Base-by-base conservation (phyloP, 148 eudicot genomes). In the Dianthus caryophyllus region DNA sequence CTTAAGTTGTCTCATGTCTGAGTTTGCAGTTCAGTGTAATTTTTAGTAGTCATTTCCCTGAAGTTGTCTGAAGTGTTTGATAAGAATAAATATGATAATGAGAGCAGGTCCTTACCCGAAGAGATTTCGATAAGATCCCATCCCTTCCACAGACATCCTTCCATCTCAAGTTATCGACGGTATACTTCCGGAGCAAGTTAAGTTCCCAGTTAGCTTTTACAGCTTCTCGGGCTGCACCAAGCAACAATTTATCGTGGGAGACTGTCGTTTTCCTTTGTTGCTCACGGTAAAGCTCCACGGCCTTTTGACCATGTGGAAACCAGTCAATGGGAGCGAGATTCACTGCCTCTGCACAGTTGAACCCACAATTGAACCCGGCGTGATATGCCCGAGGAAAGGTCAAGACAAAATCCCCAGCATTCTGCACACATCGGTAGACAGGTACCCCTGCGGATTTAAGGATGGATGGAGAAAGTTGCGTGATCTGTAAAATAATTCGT, bases 291-390 rank as follows among this genome's bases (percentile, higher is more conserved):
- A 90, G 89, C 86, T 95, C 99, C 73, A 95, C 89, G 69, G 99
- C 99, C 68, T 75, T 90, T 65, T 85, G 96, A 43, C 99, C 99
- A 70, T 85, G 93, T 30, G 97, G 99, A 75, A 95, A 81, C 99
- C 99, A 95, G 67, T 95, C 97, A 76, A 95, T 80, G 64, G 99
- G 99, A 69, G 99, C 99, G 69, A 91, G 87, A 82, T 95, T 95
- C 59, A 95, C 97, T 54, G 99, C 99, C 78, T 95, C 97, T 51
- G 99, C 99, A 81, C 99, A 95, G 62, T 95, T 95, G 78, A 95
- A 95, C 25, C 99, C 97, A 62, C 80, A 76, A 58, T 95, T 95
- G 87, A 95, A 95, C 27, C 99, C 99, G 25, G 96, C 82, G 78
- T 95, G 99, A 75, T 95, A 95, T 61, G 99, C 97, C 74, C 94